Conservation (phyloP, 169 alveolate species). For the Amoebophrya sp. region DNA sequence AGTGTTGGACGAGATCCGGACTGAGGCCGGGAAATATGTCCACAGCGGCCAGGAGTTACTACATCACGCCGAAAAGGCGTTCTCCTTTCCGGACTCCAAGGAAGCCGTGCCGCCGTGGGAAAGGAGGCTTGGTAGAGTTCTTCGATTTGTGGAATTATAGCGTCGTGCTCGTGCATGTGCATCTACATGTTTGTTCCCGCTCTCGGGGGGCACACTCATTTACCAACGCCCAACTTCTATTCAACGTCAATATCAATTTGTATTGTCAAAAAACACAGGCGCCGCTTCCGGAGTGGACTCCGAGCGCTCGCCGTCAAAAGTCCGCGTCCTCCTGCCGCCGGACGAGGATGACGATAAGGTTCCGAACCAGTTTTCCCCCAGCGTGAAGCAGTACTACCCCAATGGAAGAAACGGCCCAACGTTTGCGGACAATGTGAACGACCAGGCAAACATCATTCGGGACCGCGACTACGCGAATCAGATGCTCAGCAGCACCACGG, state of each 20-base stretch:
- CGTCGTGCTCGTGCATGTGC: no score
- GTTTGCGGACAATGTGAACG: background rate
- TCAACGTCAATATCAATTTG: no score
- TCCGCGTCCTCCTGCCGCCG: no score
- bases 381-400: background rate
- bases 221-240: no score
- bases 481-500: background rate
- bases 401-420: background rate
- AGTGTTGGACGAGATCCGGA: background rate
- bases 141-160: no score
- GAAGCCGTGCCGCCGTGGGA: background rate
- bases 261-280: no score
- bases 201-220: no score
- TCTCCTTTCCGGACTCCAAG: background rate
- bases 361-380: background rate
- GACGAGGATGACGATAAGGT: background rate
- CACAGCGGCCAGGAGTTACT: background rate
- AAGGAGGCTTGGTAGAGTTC: no score
- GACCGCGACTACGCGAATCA: background rate
- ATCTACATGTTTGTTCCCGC: no score
- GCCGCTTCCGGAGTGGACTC: no score
- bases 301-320: no score
- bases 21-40: background rate
- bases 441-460: background rate
- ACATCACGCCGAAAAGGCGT: background rate